These are phyloP conservation scores for Neohortaea acidophila DNA, from an alignment of 495 filamentous ascomycete genomes.

Conservation along the genomic window DNA sequence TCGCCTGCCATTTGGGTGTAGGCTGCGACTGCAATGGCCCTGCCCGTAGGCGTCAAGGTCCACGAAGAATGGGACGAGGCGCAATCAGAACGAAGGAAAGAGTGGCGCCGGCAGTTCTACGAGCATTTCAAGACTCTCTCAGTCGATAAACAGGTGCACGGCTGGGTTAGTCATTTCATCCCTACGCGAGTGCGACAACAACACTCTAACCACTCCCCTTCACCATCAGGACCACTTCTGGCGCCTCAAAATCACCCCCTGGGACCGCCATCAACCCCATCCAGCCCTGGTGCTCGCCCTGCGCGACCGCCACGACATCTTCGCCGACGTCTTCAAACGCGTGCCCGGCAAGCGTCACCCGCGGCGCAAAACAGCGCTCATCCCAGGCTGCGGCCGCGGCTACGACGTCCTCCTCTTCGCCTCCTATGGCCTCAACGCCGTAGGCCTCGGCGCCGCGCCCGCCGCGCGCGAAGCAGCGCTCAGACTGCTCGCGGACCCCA, in stretches of 20 bases:
- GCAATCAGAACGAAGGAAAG: background rate
- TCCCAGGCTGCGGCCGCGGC: constrained; percentile 54
- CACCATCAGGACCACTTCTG: constrained; percentile 58
- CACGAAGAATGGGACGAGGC: background rate
- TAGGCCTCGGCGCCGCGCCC: constrained; percentile 52
- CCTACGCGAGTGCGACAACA: background rate
- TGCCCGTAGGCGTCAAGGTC: too few species aligned
- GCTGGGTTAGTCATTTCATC: too few species aligned
- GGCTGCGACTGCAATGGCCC: too few species aligned
- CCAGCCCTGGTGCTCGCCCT: constrained; percentile 53
- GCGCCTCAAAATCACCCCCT: constrained; percentile 31
- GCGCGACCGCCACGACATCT: constrained; percentile 29
- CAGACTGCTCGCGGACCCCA: constrained; percentile 26
- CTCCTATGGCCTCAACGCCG: constrained; percentile 36
- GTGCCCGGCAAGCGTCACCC: constrained; percentile 30
- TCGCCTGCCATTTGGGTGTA: too few species aligned
- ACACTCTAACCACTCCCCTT: constrained; percentile 1
- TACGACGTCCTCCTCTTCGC: constrained; percentile 22
- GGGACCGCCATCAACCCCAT: constrained; percentile 50
- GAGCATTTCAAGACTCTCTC: constrained; percentile 17
- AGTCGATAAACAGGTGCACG: constrained; percentile 9
- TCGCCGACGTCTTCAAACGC: constrained; percentile 29
- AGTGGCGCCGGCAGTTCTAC: constrained; percentile 11
- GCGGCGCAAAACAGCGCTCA: constrained; percentile 26
- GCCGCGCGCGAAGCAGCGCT: constrained; percentile 41